Evolutionary conservation across 179 eudicot species (phyloP).

Genomic region (Vitellaria paradoxa): DNA sequence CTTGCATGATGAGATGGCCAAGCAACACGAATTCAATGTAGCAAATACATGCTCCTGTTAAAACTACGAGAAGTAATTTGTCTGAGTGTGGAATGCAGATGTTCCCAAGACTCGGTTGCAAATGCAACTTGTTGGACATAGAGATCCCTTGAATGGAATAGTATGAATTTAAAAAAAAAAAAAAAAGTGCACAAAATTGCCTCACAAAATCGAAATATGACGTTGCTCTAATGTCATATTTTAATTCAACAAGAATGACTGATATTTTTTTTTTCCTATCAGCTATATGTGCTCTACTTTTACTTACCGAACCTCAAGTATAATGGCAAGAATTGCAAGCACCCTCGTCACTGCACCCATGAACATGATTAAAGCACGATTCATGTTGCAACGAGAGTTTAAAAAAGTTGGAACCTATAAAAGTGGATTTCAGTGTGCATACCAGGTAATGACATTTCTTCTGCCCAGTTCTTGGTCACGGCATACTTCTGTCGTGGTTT

Average conservation of each 20-base stretch:
- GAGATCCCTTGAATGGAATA: slow-evolving; percentile 81
- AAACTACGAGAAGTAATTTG: slow-evolving; percentile 3
- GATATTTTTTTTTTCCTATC: neutral
- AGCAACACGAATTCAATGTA: neutral
- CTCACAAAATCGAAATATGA: slow-evolving; percentile 33
- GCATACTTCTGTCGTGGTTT: neutral
- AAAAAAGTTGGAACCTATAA: slow-evolving; percentile 46
- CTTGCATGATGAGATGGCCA: too few species aligned
- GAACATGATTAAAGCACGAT: slow-evolving; percentile 92
- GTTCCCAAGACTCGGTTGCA: slow-evolving; percentile 94
- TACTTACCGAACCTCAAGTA: slow-evolving; percentile 68
- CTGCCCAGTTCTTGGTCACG: neutral
- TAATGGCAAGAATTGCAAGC: slow-evolving; percentile 70
- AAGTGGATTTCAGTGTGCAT: slow-evolving; percentile 85
- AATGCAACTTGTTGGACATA: slow-evolving; percentile 95
- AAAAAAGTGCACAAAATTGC: slow-evolving; percentile 43
- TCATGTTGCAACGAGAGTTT: slow-evolving; percentile 83
- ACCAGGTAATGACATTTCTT: slow-evolving; percentile 41
- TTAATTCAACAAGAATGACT: neutral
- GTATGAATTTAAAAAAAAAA: slow-evolving; percentile 29
- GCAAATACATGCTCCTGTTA: neutral
- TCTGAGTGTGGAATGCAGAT: slow-evolving; percentile 48
- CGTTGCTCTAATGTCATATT: neutral
- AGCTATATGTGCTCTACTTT: slow-evolving; percentile 12
- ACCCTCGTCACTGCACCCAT: slow-evolving; percentile 83